Evolutionary conservation across 2,329 filamentous ascomycete genomes (phyloP).

Genomic region (Bipolaris victoriae): DNA sequence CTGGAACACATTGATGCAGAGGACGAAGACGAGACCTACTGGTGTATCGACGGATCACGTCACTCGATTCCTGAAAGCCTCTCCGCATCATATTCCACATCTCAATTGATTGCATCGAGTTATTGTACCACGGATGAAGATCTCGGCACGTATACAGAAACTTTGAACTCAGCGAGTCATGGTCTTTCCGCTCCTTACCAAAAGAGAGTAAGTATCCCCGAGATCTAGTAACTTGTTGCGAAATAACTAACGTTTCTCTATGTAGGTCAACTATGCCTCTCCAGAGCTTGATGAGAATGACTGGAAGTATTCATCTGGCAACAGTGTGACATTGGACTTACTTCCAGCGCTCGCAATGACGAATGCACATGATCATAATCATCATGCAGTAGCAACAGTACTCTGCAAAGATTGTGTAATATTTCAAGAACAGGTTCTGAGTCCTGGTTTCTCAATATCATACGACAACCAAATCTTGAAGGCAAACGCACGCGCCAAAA

Average conservation of each 20-base stretch:
- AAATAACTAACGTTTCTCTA: background rate
- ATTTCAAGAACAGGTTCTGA: background rate
- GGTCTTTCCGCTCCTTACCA: background rate
- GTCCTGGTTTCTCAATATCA: background rate
- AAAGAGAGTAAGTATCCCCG: background rate
- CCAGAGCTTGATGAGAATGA: slow-evolving; percentile 12
- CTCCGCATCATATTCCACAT: background rate
- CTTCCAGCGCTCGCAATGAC: background rate
- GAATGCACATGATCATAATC: background rate
- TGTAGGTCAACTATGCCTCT: slow-evolving; percentile 1
- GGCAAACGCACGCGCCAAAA: background rate
- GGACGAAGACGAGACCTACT: slow-evolving; percentile 7
- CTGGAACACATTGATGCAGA: background rate
- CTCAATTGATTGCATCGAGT: background rate
- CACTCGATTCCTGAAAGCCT: background rate
- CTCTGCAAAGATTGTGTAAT: background rate
- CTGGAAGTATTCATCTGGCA: slow-evolving; percentile 3
- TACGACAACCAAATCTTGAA: background rate
- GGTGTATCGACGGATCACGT: background rate
- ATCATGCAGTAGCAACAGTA: background rate
- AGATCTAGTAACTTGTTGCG: background rate
- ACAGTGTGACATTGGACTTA: background rate
- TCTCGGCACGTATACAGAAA: background rate
- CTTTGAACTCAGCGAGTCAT: background rate
- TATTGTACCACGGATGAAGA: background rate